Conservation (phyloP, 1,139 yeast genomes). For the Hanseniaspora sp. region DNA sequence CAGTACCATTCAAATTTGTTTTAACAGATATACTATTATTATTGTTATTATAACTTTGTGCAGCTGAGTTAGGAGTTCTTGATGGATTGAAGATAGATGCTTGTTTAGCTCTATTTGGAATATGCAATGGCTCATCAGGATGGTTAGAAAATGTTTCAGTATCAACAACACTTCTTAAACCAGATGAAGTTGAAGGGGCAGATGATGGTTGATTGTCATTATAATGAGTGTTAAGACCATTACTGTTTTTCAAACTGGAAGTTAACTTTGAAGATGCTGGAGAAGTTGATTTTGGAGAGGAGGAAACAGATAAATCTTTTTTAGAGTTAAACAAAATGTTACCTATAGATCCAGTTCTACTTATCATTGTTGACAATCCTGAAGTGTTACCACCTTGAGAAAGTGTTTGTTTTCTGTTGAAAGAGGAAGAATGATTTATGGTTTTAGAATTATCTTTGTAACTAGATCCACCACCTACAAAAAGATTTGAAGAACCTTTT, state of each 20-base stretch:
- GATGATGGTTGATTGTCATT: constrained; percentile 16
- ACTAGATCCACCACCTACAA: background rate
- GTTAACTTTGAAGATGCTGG: constrained; percentile 15
- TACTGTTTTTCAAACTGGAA: constrained; percentile 16
- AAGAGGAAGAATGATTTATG: constrained; percentile 15
- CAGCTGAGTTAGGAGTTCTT: constrained; percentile 26
- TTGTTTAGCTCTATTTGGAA: constrained; percentile 28
- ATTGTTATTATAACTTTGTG: constrained; percentile 15
- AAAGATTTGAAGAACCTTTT: constrained; percentile 1
- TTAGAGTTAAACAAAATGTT: constrained; percentile 31
- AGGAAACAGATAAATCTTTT: constrained; percentile 2
- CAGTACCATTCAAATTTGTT: constrained; percentile 17
- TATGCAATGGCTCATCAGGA: background rate
- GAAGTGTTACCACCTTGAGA: constrained; percentile 20
- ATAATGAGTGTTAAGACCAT: constrained; percentile 1
- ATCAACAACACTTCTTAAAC: background rate
- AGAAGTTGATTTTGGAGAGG: constrained; percentile 13
- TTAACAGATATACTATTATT: constrained; percentile 19
- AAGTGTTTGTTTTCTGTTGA: constrained; percentile 13
- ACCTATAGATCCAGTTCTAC: constrained; percentile 40
- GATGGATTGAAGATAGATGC: constrained; percentile 28
- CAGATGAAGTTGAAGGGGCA: constrained; percentile 16
- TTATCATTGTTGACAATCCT: constrained; percentile 33
- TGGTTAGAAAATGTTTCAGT: background rate
- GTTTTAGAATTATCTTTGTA: constrained; percentile 14